Conservation (phyloP, 2,329 filamentous ascomycete species). For the Colletotrichum euphorbiae region DNA sequence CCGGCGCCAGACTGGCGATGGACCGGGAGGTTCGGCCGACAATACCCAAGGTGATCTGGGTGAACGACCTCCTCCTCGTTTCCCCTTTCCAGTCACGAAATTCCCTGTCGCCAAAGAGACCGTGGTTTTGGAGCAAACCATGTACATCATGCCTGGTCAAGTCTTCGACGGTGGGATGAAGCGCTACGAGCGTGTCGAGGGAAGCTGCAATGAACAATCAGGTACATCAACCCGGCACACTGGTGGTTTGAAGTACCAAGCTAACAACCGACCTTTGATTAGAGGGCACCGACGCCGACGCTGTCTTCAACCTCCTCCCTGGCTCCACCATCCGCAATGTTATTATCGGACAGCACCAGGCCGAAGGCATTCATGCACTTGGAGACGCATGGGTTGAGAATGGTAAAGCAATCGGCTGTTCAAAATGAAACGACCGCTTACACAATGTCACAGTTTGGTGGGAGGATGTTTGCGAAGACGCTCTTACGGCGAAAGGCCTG, state of each 20-base stretch:
- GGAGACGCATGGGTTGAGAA: slow-evolving; percentile 48
- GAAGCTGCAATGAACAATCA: slow-evolving; percentile 56
- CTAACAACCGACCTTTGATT: background rate
- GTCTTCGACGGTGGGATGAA: slow-evolving; percentile 52
- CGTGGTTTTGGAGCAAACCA: slow-evolving; percentile 44
- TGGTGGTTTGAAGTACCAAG: background rate
- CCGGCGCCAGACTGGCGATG: slow-evolving; percentile 44
- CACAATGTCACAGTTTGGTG: slow-evolving; percentile 43
- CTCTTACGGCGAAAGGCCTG: slow-evolving; percentile 45
- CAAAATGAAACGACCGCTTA: too few species aligned
- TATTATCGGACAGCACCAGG: slow-evolving; percentile 53
- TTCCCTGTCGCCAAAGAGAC: slow-evolving; percentile 47
- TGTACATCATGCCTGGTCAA: slow-evolving; percentile 48
- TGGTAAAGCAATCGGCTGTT: slow-evolving; percentile 29
- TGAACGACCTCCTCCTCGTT: slow-evolving; percentile 46
- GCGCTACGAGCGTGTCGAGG: slow-evolving; percentile 53
- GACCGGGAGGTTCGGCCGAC: slow-evolving; percentile 41
- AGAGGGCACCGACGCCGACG: slow-evolving; percentile 56
- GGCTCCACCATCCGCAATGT: slow-evolving; percentile 53
- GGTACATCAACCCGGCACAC: background rate
- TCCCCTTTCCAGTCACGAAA: slow-evolving; percentile 47
- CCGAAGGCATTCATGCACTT: slow-evolving; percentile 48
- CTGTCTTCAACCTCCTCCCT: slow-evolving; percentile 52
- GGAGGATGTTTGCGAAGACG: slow-evolving; percentile 48
- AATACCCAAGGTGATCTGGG: slow-evolving; percentile 45